Base-by-base conservation (phyloP, 441 rosid genomes). In the Rhodomyrtus psidioides region DNA sequence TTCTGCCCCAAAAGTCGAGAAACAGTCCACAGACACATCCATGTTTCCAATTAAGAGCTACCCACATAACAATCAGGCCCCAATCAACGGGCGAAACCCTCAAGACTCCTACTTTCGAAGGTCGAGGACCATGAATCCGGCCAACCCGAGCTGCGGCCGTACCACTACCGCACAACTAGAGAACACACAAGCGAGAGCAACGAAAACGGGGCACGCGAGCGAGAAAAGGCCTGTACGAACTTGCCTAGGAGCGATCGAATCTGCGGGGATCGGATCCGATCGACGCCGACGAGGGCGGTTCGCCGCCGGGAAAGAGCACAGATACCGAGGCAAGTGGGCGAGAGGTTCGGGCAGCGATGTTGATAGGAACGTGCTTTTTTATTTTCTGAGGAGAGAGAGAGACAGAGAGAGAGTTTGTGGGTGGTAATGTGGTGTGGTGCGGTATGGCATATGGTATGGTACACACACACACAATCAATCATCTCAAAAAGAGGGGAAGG, bases 1-100 rank as follows among this genome's bases (percentile, higher is more conserved):
- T 93, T 88, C 93, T 91, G 83, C 94, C 94, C 94, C 93, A 92
- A 39, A 94, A 92, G 90, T 92, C 95, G 91, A 94, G 58, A 91
- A 93, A 94, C 89, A 93, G 88, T 58, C 93, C 90, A 86, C 88
- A 89, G 51, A 90, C 90, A 85, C 94, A 93, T 83, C 97, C 99
- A 93, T 93, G 93, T 81, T 87, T 93, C 95, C 93, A 96, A 90
- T 87, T 90, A 88, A 93, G 89, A 90, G 90, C 92, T 87, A 91
- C 91, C 94, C 94, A 92, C 94, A 94, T 90, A 88, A 91, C 92
- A 90, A 89, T 53, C 84, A 84, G 74, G 59, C 88, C 55, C 28
- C n/a, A 90, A 82, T 87, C 83, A 86, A 79, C 85, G 53, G 83
- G 59, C 62, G 82, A 83, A 74, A 85, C 88, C 81, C 81, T 82